phyloP scores from a whole-genome alignment of 306 rosid species.

The Casuarina equisetifolia region DNA sequence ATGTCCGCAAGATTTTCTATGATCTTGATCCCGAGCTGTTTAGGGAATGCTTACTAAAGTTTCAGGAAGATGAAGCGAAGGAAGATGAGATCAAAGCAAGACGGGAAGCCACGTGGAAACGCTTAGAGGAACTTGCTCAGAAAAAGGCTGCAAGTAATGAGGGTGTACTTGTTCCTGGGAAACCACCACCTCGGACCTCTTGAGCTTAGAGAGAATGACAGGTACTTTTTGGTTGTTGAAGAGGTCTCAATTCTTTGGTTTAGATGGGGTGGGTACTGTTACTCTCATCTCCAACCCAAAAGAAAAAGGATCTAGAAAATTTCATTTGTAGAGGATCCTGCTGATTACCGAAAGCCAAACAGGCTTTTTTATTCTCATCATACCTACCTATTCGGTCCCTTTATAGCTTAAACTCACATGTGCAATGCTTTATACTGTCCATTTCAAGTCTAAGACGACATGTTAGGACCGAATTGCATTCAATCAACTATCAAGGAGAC shows the following conservation, averaged over 20 bases:
- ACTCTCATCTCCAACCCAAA: background rate
- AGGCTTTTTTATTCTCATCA: background rate
- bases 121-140: constrained; percentile 63
- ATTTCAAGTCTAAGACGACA: background rate
- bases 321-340: background rate
- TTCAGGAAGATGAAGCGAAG: constrained; percentile 56
- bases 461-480: background rate
- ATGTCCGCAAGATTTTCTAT: constrained; percentile 62
- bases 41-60: constrained; percentile 61
- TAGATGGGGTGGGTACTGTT: background rate
- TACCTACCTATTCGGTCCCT: background rate
- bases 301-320: background rate
- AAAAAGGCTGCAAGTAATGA: constrained; percentile 52
- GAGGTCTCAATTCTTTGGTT: constrained; percentile 14
- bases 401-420: background rate
- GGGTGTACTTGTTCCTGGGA: constrained; percentile 40
- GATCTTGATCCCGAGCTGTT: constrained; percentile 70
- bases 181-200: constrained; percentile 15
- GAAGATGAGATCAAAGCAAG: constrained; percentile 42
- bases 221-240: constrained; percentile 4
- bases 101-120: constrained; percentile 69
- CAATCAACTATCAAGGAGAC: background rate
- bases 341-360: background rate
- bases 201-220: constrained; percentile 5
- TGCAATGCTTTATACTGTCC: background rate